phyloP scores from a whole-genome alignment of 2,329 filamentous ascomycete species.

The Rhynchosporium secalis region DNA sequence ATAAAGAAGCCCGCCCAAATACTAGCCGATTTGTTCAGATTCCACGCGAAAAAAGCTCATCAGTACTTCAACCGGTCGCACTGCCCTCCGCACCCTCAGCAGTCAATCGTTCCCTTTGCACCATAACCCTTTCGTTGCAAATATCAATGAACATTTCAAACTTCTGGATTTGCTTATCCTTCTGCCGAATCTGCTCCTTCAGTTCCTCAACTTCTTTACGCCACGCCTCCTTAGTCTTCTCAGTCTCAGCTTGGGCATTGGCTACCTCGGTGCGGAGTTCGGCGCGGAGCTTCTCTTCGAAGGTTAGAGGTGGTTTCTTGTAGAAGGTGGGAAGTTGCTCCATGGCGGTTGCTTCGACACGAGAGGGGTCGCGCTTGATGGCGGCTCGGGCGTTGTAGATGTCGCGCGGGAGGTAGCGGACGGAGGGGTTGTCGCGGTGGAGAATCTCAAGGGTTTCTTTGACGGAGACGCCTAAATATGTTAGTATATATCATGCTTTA shows the following conservation, averaged over 20 bases:
- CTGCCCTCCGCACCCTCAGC: constrained; percentile 35
- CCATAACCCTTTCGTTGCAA: constrained; percentile 65
- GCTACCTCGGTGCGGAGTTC: constrained; percentile 62
- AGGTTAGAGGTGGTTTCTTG: constrained; percentile 62
- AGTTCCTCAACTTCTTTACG: constrained; percentile 59
- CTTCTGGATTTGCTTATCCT: constrained; percentile 60
- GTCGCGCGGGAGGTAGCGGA: constrained; percentile 62
- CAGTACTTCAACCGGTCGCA: constrained; percentile 22
- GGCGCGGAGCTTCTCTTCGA: constrained; percentile 63
- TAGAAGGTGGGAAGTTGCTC: constrained; percentile 65
- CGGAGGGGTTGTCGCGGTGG: constrained; percentile 62
- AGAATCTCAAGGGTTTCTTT: constrained; percentile 66
- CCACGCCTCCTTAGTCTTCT: constrained; percentile 56
- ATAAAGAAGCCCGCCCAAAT: not conserved
- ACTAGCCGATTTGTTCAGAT: not conserved
- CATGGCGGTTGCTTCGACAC: constrained; percentile 57
- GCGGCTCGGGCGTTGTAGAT: constrained; percentile 69
- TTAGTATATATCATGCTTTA: constrained; percentile 35
- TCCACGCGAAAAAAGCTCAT: not conserved
- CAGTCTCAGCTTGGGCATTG: constrained; percentile 57
- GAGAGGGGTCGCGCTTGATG: constrained; percentile 64
- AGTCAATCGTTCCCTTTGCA: constrained; percentile 56
- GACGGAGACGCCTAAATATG: constrained; percentile 58
- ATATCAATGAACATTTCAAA: constrained; percentile 72
- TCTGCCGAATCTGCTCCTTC: constrained; percentile 60